Conservation (phyloP, 257 asterid genomes). For the Gentiana macrophylla region DNA sequence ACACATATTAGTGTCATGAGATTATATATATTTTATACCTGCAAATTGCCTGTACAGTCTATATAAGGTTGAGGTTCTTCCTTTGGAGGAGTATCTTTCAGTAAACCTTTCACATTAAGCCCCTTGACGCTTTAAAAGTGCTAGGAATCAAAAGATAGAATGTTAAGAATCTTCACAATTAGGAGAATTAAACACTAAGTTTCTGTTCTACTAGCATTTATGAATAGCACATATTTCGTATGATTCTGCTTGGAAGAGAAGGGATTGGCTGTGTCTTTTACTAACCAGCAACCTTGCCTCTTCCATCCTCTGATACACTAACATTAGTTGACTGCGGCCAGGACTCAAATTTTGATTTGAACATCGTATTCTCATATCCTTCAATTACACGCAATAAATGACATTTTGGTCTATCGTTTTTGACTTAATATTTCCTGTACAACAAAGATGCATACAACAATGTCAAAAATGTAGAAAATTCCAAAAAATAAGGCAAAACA, state of each 20-base stretch:
- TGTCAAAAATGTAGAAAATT: conserved; percentile 4
- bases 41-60: conserved; percentile 90
- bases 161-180: conserved; percentile 3
- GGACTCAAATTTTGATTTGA: conserved; percentile 71
- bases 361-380: conserved; percentile 88
- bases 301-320: conserved; percentile 84
- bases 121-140: conserved; percentile 95
- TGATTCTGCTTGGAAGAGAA: neutral
- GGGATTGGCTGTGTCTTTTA: conserved; percentile 11
- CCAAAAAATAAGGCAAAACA: conserved; percentile 1
- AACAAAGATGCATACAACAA: conserved; percentile 10
- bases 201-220: no score
- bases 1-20: no score
- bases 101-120: conserved; percentile 82
- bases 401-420: conserved; percentile 55
- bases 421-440: conserved; percentile 51
- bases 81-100: conserved; percentile 84
- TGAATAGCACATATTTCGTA: no score
- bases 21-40: conserved; percentile 32
- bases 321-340: conserved; percentile 76
- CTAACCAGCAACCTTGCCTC: conserved; percentile 99
- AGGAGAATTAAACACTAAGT: neutral
- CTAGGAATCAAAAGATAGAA: conserved; percentile 31
- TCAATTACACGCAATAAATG: conserved; percentile 76
- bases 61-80: conserved; percentile 77